Evolutionary conservation across 257 asterid genomes (phyloP), one percentile per base, ranked within the genome.

Genomic region (Linderniella brevidens): DNA sequence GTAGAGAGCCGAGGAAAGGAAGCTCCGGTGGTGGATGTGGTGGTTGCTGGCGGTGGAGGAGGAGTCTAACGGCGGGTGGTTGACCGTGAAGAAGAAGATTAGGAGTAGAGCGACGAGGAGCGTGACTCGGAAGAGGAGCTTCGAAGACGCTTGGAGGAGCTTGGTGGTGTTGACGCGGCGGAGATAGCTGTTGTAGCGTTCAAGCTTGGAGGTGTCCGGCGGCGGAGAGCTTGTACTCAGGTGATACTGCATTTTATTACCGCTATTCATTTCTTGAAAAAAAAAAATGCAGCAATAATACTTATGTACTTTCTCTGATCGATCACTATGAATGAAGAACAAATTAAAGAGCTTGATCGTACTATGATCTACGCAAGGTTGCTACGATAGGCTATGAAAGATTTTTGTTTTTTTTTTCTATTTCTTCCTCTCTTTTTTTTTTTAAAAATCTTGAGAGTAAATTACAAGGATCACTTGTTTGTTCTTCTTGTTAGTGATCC

Each of bases 101-200:
- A 87, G 63, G 58, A 87, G 8, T 5, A 87, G 54, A 20, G 97
- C 93, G 41, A 74, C 80, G 39, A 87, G 68, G 51, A 87, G 83
- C 38, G 97, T 82, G 32, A 68, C 73, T n/a, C 97, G 78, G 72
- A 87, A 83, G 46, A 87, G 81, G 58, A 87, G 81, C 47, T 83
- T 87, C 1, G 95, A 87, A 7, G 83, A 75, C 0, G 83, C 79
- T 4, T 71, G 70, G 1, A 75, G 47, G 32, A 71, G 62, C 36
- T 71, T 75, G 10, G 79, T 63, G 43, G 61, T 65, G 68, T 71
- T 68, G 1, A 71, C 66, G 37, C 58, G 65, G 13, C 72, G 58
- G 64, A 75, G 57, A 42, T 71, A 68, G 56, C 74, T 65, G 29
- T 75, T 65, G 55, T 75, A 75, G 17, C 77, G 43, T 13, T 75